Percentiles rank a stretch among this genome's conserved stretches.
These are phyloP conservation scores for Oryza coarctata DNA, from an alignment of 176 grass and related monocot genomes.

Conservation along the genomic window DNA sequence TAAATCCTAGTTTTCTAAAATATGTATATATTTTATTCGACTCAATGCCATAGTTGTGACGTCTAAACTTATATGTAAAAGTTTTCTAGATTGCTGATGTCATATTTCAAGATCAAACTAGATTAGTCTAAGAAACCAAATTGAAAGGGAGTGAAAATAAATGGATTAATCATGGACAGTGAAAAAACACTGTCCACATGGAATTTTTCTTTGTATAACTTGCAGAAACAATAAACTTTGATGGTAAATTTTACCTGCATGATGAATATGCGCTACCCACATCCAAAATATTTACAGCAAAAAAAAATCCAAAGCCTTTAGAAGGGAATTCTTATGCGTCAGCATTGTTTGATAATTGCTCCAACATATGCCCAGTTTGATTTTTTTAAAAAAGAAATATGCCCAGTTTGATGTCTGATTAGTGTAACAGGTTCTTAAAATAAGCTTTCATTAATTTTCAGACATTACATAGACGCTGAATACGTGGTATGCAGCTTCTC, in stretches of 20 bases:
- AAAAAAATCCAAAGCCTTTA: neutral
- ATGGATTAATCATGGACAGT: neutral
- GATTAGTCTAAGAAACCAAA: neutral
- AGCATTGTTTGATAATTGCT: neutral
- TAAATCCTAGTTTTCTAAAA: too few species aligned
- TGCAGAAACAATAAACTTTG: too few species aligned
- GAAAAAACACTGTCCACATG: too few species aligned
- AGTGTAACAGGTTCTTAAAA: too few species aligned
- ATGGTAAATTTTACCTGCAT: neutral
- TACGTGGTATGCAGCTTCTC: neutral
- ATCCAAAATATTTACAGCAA: neutral
- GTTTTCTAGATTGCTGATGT: neutral
- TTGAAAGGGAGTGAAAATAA: neutral
- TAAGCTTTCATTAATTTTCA: neutral
- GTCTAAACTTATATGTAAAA: neutral
- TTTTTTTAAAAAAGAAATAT: too few species aligned
- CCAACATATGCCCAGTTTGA: neutral
- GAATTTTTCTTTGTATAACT: too few species aligned
- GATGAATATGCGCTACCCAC: neutral
- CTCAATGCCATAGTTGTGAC: neutral
- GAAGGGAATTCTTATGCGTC: neutral
- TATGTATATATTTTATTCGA: neutral
- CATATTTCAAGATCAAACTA: neutral
- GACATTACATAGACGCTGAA: neutral
- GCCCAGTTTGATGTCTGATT: too few species aligned